Evolutionary conservation across 805 yeast genomes (phyloP).

Genomic region (Saturnispora hagleri): DNA sequence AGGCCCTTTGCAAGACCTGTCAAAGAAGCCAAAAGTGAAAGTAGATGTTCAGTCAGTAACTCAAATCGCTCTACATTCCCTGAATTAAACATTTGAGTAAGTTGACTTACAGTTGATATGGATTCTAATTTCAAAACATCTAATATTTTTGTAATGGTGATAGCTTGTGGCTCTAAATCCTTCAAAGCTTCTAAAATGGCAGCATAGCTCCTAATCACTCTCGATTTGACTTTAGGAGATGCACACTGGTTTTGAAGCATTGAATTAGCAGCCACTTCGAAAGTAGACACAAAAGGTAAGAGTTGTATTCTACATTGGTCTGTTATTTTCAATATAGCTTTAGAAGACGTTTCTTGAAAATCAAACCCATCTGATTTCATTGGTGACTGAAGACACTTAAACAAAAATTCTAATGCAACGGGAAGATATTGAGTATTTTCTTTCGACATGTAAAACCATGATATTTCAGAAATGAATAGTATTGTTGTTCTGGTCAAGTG

Average conservation of each 20-base stretch:
- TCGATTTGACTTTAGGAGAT: conserved; percentile 41
- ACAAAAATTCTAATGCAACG: conserved; percentile 41
- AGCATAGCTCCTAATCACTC: conserved; percentile 53
- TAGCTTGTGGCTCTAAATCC: conserved; percentile 38
- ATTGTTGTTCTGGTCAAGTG: conserved; percentile 42
- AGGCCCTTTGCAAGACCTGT: conserved; percentile 66
- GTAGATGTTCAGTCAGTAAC: conserved; percentile 35
- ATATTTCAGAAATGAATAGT: conserved; percentile 48
- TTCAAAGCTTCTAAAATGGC: conserved; percentile 49
- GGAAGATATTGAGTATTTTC: conserved; percentile 39
- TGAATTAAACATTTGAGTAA: background rate
- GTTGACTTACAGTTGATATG: conserved; percentile 10
- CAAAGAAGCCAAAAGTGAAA: conserved; percentile 53
- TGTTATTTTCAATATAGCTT: conserved; percentile 51
- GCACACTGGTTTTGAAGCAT: conserved; percentile 32
- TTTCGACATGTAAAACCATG: conserved; percentile 45
- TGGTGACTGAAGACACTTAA: conserved; percentile 18
- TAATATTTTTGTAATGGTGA: conserved; percentile 18
- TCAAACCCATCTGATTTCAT: background rate
- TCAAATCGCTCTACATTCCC: conserved; percentile 14
- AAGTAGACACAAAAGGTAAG: conserved; percentile 34
- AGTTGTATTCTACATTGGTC: conserved; percentile 41
- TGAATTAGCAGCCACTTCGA: conserved; percentile 38
- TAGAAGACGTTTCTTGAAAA: conserved; percentile 32
- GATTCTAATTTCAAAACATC: conserved; percentile 18